Evolutionary conservation across 2,329 filamentous ascomycete species (phyloP).

Genomic region (Didymella lethalis): DNA sequence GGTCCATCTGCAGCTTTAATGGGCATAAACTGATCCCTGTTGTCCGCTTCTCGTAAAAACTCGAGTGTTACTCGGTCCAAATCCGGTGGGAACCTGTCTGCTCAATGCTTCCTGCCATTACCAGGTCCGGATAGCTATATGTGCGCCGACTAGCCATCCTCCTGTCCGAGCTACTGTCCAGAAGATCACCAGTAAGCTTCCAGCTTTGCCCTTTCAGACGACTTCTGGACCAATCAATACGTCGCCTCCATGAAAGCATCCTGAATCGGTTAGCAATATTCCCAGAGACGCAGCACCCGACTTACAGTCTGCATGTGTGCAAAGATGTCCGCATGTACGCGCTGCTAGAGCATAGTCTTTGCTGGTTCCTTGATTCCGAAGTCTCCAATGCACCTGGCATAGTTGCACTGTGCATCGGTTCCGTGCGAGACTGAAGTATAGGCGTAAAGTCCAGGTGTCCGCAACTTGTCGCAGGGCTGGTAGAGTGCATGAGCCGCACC

Average conservation of each 20-base stretch:
- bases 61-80: too few relatives aligned
- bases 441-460: too few relatives aligned
- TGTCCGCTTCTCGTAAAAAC: too few relatives aligned
- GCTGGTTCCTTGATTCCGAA: background rate
- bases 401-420: too few relatives aligned
- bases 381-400: background rate
- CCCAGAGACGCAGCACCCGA: too few relatives aligned
- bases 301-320: conserved; percentile 4
- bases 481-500: background rate
- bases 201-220: background rate
- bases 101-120: background rate
- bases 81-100: too few relatives aligned
- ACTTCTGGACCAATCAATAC: background rate
- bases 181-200: background rate
- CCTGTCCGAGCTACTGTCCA: background rate
- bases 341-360: background rate
- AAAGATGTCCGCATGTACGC: background rate
- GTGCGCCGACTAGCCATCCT: background rate
- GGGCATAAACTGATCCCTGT: too few relatives aligned
- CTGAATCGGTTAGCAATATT: background rate
- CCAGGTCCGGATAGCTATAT: background rate
- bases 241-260: background rate
- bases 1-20: too few relatives aligned
- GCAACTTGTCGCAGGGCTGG: background rate
- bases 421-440: too few relatives aligned